Base-by-base conservation (phyloP, 768 basidiomycete species). In the Mycena filopes region DNA sequence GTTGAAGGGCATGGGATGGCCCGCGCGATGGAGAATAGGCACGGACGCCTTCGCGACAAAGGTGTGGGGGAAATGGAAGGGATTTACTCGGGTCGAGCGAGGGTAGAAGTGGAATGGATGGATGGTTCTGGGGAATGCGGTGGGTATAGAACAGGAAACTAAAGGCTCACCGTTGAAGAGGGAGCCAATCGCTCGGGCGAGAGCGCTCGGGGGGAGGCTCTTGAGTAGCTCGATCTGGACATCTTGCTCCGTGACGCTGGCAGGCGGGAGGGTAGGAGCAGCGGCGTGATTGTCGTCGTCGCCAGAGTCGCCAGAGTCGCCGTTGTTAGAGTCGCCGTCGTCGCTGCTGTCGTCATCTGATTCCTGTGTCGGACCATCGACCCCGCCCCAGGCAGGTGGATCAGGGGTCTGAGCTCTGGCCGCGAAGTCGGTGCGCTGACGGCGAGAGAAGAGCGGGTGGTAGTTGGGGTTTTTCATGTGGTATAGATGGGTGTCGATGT, bases 371-470 rank as follows among this genome's bases (percentile, higher is more conserved):
- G 38, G n/a, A 54, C n/a, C 38, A 2, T n/a, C 20, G 36, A 54
- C 23, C 13, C 51, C 51, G 16, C 33, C 51, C 51, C 51, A 54
- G 36, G 51, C n/a, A 38, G 51, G 36, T 4, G 51, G 51, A 36
- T 54, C 11, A 21, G 55, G 45, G 2, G 25, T 15, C 5, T 5
- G 15, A 29, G 31, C 21, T 12, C 43, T 31, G 18, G n/a, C 31
- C 9, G 55, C 45, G 11, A 23, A 56, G n/a, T 16, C 8, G 8
- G 26, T 26, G 15, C 46, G 46, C 18, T 58, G 56, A 1, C 16
- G 23, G 3, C 11, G 56, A 4, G 56, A 36, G n/a, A 58, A 58
- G 12, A 58, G 33, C 10, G 10, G 56, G 3, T 3, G 1, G 23
- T 47, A 47, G 33, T 28, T 1, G 31, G 43, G n/a, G 20, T 58